These are phyloP conservation scores for Parastagonospora avenae DNA, from an alignment of 2,329 filamentous ascomycete genomes.

Conservation along the genomic window DNA sequence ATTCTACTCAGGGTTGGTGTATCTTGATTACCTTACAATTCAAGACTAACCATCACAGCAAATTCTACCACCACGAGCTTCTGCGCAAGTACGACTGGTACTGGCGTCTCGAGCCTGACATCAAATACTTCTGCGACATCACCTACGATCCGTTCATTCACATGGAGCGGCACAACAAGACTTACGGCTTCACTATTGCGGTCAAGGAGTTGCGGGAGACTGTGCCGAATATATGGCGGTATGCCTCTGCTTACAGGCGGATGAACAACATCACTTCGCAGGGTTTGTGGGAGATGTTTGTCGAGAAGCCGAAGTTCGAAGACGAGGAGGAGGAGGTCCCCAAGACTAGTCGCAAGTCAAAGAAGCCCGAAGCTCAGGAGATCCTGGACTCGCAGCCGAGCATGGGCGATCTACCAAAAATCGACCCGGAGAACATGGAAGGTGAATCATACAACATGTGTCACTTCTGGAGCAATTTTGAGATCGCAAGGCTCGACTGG, in stretches of 20 bases:
- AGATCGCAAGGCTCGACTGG: conserved; percentile 93
- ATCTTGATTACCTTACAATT: neutral
- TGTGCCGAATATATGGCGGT: conserved; percentile 97
- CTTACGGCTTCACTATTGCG: conserved; percentile 97
- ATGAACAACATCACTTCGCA: conserved; percentile 87
- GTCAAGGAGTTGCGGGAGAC: conserved; percentile 98
- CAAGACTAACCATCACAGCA: conserved; percentile 55
- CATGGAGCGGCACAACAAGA: conserved; percentile 95
- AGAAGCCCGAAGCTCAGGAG: conserved; percentile 77
- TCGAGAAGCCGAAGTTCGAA: conserved; percentile 72
- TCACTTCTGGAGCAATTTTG: conserved; percentile 99
- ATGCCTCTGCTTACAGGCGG: conserved; percentile 97
- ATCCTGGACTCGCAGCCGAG: conserved; percentile 77
- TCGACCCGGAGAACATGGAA: conserved; percentile 93
- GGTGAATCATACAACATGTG: conserved; percentile 99
- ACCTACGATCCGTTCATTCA: conserved; percentile 97
- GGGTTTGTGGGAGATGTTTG: conserved; percentile 98
- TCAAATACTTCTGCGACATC: conserved; percentile 99
- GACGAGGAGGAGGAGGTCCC: conserved; percentile 59
- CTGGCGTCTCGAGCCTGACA: conserved; percentile 98
- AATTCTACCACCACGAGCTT: conserved; percentile 97
- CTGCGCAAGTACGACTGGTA: conserved; percentile 99
- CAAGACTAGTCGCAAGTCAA: conserved; percentile 68
- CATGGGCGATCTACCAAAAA: conserved; percentile 72
- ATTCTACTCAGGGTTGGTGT: conserved; percentile 89